Evolutionary conservation across 2,329 filamentous ascomycete genomes (phyloP), one percentile per base, ranked within the genome.

Genomic region (Penicillium sp.): DNA sequence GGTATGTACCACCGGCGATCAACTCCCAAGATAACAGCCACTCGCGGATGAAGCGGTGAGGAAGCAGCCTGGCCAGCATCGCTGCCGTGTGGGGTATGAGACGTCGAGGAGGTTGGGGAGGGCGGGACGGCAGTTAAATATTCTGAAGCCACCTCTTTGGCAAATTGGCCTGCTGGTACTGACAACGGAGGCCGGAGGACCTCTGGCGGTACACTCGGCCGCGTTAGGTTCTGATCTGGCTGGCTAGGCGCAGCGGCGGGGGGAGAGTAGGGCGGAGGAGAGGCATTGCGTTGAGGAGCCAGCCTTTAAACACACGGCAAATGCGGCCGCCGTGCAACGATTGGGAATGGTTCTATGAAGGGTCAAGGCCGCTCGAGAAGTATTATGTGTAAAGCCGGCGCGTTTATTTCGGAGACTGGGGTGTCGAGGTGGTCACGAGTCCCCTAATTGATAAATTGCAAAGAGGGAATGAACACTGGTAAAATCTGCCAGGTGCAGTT

Each of bases 11-110:
- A 92, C 55, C 79, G 79, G 56, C 79, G 79, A 48, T 87, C 84
- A 14, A 94, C 83, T 46, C 89, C 88, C 42, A 92, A 80, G 28
- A 90, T 81, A 62, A 91, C 87, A 56, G 89, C 89, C 50, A 92
- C 84, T 50, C 88, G 87, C 11, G 89, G 89, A 65, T 91, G 88
- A 39, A 90, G 78, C 46, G 74, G 69, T 33, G 72, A 73, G 10
- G 65, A 47, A 40, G 51, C 48, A 44, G 61, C 50, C 51, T 66
- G 65, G 35, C 61, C 61, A 47, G 60, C 61, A 63, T 70, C 64
- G 53, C 63, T 65, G 58, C 56, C 55, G 55, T 46, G 60, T 54
- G 67, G 61, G 54, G 61, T 58, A 51, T 60, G 62, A 43, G 65
- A 61, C 4, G 62, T 57, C 16, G 67, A 67, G 46, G 64, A 55